These are phyloP conservation scores for Ampelocalamus luodianensis DNA, from an alignment of 176 grass and related monocot genomes.

Conservation along the genomic window DNA sequence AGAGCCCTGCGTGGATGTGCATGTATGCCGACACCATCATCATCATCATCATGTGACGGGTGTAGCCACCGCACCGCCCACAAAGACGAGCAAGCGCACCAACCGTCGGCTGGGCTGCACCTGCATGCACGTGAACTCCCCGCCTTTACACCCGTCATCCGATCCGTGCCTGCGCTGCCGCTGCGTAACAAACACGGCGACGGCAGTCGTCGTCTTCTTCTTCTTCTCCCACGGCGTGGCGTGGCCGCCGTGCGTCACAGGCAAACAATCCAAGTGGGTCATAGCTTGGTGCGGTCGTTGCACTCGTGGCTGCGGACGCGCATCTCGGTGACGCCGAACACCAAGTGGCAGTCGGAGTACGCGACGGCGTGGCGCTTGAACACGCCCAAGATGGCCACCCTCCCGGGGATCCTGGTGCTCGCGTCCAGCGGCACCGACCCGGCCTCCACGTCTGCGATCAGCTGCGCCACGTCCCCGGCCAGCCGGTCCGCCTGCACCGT, in stretches of 20 bases:
- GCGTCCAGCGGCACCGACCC: constrained; percentile 53
- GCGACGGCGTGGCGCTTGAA: constrained; percentile 70
- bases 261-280: background rate
- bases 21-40: no score
- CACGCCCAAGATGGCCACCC: constrained; percentile 59
- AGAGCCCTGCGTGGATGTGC: no score
- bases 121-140: no score
- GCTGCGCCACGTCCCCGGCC: background rate
- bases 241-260: background rate
- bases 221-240: background rate
- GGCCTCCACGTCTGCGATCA: constrained; percentile 39
- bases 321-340: constrained; percentile 45
- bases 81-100: no score
- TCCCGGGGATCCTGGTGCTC: constrained; percentile 55
- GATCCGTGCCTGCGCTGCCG: no score
- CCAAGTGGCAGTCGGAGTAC: constrained; percentile 50
- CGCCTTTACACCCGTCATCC: background rate
- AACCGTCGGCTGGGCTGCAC: no score
- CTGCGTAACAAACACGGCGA: no score
- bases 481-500: constrained; percentile 62
- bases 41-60: no score
- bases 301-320: constrained; percentile 61
- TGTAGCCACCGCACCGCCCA: no score
- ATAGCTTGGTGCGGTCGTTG: constrained; percentile 48
- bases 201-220: background rate